These are phyloP conservation scores for Triangularia setosa DNA, from an alignment of 2,329 filamentous ascomycete species.

Conservation along the genomic window DNA sequence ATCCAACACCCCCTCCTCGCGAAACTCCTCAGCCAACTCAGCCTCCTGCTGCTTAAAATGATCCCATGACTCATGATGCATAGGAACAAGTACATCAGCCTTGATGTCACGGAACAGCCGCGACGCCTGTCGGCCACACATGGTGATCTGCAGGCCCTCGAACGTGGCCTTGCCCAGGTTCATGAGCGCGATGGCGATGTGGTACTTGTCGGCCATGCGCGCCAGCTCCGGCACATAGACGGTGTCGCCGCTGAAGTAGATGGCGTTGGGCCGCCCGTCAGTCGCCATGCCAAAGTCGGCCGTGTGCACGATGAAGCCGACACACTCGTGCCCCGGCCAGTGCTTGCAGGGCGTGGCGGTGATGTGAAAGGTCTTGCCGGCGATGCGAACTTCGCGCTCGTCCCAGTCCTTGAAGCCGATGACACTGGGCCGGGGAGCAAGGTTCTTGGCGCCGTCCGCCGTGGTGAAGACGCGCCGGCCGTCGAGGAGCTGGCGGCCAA, in stretches of 20 bases:
- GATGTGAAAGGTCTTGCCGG: slow-evolving; percentile 35
- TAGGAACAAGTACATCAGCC: slow-evolving; percentile 41
- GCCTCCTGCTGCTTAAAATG: slow-evolving; percentile 39
- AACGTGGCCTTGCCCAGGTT: slow-evolving; percentile 37
- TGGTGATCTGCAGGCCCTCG: slow-evolving; percentile 36
- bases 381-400: slow-evolving; percentile 25
- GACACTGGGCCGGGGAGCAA: slow-evolving; percentile 40
- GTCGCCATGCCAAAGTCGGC: slow-evolving; percentile 33
- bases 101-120: slow-evolving; percentile 36
- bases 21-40: slow-evolving; percentile 32
- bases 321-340: slow-evolving; percentile 41
- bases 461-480: slow-evolving; percentile 45
- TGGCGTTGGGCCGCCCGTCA: slow-evolving; percentile 38
- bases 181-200: slow-evolving; percentile 37
- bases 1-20: slow-evolving; percentile 32
- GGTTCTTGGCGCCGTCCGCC: slow-evolving; percentile 40
- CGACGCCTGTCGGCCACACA: slow-evolving; percentile 41
- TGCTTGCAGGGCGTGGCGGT: slow-evolving; percentile 43
- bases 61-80: slow-evolving; percentile 45
- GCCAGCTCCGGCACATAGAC: slow-evolving; percentile 41
- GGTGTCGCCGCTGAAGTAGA: slow-evolving; percentile 49
- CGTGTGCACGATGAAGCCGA: slow-evolving; percentile 40
- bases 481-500: slow-evolving; percentile 43
- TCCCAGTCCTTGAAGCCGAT: slow-evolving; percentile 35
- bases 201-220: slow-evolving; percentile 33